Evolutionary conservation across 169 alveolate genomes (phyloP).

Genomic region (Eimeria nieschulzi): DNA sequence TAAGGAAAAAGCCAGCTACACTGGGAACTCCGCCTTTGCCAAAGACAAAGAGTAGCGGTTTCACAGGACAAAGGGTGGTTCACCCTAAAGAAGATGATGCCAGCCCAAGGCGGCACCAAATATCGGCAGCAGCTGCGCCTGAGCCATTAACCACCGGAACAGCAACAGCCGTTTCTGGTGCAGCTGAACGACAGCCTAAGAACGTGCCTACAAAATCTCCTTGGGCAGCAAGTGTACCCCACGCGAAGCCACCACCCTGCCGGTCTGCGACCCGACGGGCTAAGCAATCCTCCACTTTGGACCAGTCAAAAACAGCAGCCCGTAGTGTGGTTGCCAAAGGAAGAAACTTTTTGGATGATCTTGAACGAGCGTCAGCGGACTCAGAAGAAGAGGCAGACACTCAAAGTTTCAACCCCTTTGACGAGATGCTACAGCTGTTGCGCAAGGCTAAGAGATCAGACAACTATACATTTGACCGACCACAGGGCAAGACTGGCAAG

Average conservation of each 20-base stretch:
- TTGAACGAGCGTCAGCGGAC: neutral
- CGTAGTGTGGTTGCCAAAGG: neutral
- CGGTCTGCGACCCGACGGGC: neutral
- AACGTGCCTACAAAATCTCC: neutral
- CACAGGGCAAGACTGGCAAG: neutral
- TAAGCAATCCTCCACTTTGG: neutral
- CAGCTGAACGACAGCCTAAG: neutral
- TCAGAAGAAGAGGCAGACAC: conserved; percentile 47
- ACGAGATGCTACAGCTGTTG: conserved; percentile 46
- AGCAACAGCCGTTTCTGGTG: neutral
- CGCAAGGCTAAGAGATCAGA: conserved; percentile 39
- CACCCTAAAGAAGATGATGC: neutral
- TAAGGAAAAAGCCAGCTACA: neutral
- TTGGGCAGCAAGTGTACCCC: neutral
- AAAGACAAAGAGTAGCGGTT: neutral
- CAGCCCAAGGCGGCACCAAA: neutral
- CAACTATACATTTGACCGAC: neutral
- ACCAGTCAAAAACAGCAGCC: neutral
- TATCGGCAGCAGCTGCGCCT: neutral
- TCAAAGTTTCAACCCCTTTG: conserved; percentile 43
- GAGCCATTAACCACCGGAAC: neutral
- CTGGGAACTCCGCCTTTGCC: neutral
- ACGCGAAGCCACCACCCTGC: neutral
- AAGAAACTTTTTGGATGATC: neutral
- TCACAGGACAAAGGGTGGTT: neutral